Conservation (phyloP, 768 basidiomycete genomes). For the Lactarius deliciosus region DNA sequence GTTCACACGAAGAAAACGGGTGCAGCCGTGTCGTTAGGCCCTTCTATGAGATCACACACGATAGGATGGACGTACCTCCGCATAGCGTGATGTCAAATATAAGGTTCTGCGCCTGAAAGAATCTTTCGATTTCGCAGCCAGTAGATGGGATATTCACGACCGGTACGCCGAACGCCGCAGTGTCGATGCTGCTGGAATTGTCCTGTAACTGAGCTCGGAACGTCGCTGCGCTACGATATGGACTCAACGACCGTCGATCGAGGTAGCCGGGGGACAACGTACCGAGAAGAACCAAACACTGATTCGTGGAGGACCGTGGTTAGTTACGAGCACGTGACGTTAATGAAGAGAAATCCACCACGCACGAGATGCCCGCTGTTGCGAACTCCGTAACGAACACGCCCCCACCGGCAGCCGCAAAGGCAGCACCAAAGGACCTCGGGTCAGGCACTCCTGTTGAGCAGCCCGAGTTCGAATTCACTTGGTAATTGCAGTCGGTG, state of each 20-base stretch:
- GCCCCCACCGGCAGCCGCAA: conserved; percentile 67
- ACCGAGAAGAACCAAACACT: conserved; percentile 67
- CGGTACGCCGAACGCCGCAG: conserved; percentile 60
- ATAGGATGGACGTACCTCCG: conserved; percentile 44
- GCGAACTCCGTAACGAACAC: conserved; percentile 76
- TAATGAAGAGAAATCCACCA: conserved; percentile 15
- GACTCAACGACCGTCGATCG: conserved; percentile 3
- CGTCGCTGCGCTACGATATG: conserved; percentile 39
- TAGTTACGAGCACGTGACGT: neutral
- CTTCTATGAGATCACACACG: conserved; percentile 16
- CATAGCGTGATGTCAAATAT: conserved; percentile 77
- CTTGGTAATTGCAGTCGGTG: conserved; percentile 57
- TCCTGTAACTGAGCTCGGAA: conserved; percentile 50
- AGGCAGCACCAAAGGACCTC: conserved; percentile 62
- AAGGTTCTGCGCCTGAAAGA: conserved; percentile 62
- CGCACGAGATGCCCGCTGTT: conserved; percentile 60
- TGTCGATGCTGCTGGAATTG: conserved; percentile 53
- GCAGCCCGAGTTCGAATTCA: conserved; percentile 65
- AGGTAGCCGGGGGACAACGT: conserved; percentile 30
- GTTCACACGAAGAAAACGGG: neutral
- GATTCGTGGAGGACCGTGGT: conserved; percentile 3
- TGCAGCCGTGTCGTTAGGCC: conserved; percentile 1
- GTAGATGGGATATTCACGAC: conserved; percentile 64
- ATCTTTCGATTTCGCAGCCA: conserved; percentile 52
- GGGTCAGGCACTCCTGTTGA: conserved; percentile 53